A percentile compares a stretch with the other conserved stretches of the same genome.
These are phyloP conservation scores for Solanum etuberosum DNA, from an alignment of 257 asterid genomes.

Conservation along the genomic window DNA sequence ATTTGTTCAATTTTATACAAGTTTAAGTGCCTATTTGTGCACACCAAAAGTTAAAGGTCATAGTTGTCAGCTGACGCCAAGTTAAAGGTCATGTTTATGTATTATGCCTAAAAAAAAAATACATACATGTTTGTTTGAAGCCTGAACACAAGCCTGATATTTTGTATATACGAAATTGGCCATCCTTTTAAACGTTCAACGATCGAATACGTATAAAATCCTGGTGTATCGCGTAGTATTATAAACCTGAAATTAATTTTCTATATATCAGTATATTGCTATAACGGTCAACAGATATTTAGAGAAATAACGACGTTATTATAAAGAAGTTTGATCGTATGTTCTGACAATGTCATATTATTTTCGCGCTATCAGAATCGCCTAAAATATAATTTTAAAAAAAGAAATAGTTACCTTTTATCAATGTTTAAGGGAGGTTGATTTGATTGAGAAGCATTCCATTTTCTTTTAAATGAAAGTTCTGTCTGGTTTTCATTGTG, in stretches of 20 bases:
- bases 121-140: constrained; percentile 27
- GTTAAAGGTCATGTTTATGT: too few relatives aligned
- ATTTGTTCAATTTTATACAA: too few relatives aligned
- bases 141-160: constrained; percentile 36
- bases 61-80: too few relatives aligned
- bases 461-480: constrained; percentile 37
- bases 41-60: too few relatives aligned
- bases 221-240: constrained; percentile 31
- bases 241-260: constrained; percentile 13
- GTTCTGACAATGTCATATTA: too few relatives aligned
- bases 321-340: neutral
- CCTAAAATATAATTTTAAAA: neutral
- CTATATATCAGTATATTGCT: neutral
- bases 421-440: constrained; percentile 40
- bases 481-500: constrained; percentile 26
- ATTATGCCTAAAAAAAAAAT: too few relatives aligned
- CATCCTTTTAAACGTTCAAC: constrained; percentile 28
- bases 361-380: neutral
- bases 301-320: fast-evolving
- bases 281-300: fast-evolving
- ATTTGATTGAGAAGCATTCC: constrained; percentile 14
- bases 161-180: constrained; percentile 29
- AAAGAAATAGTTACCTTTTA: constrained; percentile 23
- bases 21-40: too few relatives aligned
- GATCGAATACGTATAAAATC: constrained; percentile 39